Percentiles rank a stretch among this genome's conserved stretches.
These are phyloP conservation scores for Dispira simplex DNA, from an alignment of 192 early-diverging fungal genomes.

Conservation along the genomic window DNA sequence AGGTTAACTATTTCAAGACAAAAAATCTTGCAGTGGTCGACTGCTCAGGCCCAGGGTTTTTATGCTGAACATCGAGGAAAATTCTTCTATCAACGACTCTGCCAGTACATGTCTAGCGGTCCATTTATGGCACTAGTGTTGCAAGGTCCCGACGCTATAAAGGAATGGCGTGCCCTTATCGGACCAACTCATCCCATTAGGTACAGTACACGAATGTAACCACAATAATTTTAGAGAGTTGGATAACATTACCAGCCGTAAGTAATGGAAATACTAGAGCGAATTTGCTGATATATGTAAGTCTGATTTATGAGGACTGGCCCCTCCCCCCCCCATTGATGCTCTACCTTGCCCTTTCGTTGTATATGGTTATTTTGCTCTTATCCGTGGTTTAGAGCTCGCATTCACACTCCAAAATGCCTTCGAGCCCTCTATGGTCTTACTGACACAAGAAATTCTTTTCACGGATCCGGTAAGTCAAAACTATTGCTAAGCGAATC, in stretches of 20 bases:
- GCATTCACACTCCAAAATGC: constrained; percentile 31
- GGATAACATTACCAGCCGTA: background rate
- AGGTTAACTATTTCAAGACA: constrained; percentile 23
- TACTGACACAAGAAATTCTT: constrained; percentile 60
- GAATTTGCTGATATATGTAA: no score
- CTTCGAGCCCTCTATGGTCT: constrained; percentile 45
- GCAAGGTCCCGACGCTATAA: constrained; percentile 36
- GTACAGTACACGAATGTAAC: constrained; percentile 15
- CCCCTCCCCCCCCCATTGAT: background rate
- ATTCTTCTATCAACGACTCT: constrained; percentile 52
- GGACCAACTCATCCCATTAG: constrained; percentile 48
- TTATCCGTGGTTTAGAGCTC: constrained; percentile 24
- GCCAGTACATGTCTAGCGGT: constrained; percentile 58
- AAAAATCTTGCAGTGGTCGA: constrained; percentile 32
- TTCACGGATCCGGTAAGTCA: constrained; percentile 49
- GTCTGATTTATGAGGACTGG: background rate
- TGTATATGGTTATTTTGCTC: no score
- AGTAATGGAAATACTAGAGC: background rate
- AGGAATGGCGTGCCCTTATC: constrained; percentile 42
- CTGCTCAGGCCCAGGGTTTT: constrained; percentile 38
- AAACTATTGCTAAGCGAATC: background rate
- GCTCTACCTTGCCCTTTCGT: background rate
- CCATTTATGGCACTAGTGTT: constrained; percentile 44
- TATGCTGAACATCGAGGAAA: constrained; percentile 48
- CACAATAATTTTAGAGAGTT: background rate